Conservation (phyloP, 2,329 filamentous ascomycete species). For the Aspergillus sergii region DNA sequence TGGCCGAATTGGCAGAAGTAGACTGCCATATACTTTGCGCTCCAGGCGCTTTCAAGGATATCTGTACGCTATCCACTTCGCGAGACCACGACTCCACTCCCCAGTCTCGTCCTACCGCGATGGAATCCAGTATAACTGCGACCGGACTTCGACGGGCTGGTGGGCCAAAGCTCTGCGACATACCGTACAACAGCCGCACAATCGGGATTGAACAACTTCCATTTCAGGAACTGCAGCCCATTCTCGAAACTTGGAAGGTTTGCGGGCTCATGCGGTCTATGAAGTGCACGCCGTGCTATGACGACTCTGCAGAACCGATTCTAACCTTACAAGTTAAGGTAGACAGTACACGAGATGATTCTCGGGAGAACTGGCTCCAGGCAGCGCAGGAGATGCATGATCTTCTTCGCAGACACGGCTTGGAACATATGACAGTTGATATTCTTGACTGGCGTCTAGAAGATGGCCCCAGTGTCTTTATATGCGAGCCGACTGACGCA, state of each 20-base stretch:
- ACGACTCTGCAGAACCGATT: not conserved
- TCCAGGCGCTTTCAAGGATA: not conserved
- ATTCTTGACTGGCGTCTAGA: not conserved
- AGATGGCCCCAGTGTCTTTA: not conserved
- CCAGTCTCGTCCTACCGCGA: not conserved
- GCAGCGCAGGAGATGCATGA: not conserved
- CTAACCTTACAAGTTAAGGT: not conserved
- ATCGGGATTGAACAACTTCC: not conserved
- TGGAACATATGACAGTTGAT: not conserved
- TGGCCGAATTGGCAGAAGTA: not conserved
- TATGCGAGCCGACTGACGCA: not conserved
- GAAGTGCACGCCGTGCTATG: slow-evolving; percentile 1
- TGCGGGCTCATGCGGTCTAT: not conserved
- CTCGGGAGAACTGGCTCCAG: not conserved
- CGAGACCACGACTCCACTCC: not conserved
- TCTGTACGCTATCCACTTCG: not conserved
- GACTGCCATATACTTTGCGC: not conserved
- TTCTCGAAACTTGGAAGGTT: not conserved
- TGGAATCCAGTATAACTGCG: too few species aligned
- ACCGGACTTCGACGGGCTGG: not conserved
- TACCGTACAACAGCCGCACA: not conserved
- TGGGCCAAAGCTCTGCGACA: not conserved
- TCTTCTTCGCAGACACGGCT: not conserved
- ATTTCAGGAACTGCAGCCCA: not conserved
- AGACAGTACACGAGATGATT: not conserved